Percentiles rank a stretch among this genome's conserved stretches.
These are phyloP conservation scores for Pichia insulana DNA, from an alignment of 805 yeast genomes.

Conservation along the genomic window DNA sequence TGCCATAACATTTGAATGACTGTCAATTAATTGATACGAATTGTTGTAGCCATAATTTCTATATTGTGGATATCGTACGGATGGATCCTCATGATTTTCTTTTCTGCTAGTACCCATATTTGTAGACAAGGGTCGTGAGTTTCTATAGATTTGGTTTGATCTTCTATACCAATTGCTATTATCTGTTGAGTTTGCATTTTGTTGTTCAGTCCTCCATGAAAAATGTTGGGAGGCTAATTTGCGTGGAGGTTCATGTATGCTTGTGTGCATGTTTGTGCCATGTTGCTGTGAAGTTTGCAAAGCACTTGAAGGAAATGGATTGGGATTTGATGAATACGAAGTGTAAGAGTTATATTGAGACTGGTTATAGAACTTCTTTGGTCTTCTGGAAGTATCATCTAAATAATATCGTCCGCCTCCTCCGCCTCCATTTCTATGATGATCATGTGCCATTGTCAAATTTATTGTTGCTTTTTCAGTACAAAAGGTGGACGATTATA, in stretches of 20 bases:
- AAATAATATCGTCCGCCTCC: constrained; percentile 16
- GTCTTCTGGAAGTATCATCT: constrained; percentile 20
- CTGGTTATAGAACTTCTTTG: constrained; percentile 17
- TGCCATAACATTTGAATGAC: no score
- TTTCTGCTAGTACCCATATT: neutral
- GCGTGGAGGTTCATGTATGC: no score
- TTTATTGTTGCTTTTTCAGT: neutral
- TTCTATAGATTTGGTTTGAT: neutral
- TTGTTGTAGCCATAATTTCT: no score
- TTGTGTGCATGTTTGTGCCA: neutral
- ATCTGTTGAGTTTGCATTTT: neutral
- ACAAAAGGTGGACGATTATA: neutral
- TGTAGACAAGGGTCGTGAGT: neutral
- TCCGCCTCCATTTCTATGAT: constrained; percentile 7
- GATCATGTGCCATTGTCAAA: constrained; percentile 8
- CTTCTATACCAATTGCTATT: constrained; percentile 1
- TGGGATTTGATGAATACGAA: constrained; percentile 13
- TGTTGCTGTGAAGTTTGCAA: constrained; percentile 7
- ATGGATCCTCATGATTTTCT: no score
- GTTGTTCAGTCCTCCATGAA: neutral
- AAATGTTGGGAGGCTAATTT: neutral
- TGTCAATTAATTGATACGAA: no score
- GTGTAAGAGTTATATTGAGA: constrained; percentile 8
- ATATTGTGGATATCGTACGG: no score
- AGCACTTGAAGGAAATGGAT: constrained; percentile 26